Evolutionary conservation across 805 yeast species (phyloP).

Genomic region (Schizosaccharomyces cryophilus): DNA sequence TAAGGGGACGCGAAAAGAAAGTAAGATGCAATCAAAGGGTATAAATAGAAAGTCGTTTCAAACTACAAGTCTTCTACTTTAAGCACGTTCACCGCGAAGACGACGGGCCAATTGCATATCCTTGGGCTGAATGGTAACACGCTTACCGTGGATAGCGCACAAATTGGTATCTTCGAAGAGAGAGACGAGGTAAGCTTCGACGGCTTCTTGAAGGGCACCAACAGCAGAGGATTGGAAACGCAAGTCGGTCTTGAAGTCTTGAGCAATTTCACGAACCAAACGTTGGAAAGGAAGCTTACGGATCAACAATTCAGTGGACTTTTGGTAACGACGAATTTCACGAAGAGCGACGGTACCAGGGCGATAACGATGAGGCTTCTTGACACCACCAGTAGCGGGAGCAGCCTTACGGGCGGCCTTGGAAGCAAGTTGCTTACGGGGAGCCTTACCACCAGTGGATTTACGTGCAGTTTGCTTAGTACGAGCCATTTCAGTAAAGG

Average conservation of each 20-base stretch:
- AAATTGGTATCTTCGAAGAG: conserved; percentile 74
- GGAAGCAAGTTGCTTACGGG: conserved; percentile 76
- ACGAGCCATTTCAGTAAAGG: conserved; percentile 28
- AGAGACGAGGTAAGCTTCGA: conserved; percentile 69
- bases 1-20: no score
- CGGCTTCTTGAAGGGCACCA: conserved; percentile 78
- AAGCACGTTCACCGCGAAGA: conserved; percentile 42
- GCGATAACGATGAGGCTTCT: conserved; percentile 85
- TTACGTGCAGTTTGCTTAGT: conserved; percentile 66
- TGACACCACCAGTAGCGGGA: conserved; percentile 63
- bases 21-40: no score
- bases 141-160: conserved; percentile 83
- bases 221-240: conserved; percentile 77
- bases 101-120: conserved; percentile 79
- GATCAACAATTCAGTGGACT: conserved; percentile 63
- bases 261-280: conserved; percentile 71
- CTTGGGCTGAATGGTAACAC: conserved; percentile 81
- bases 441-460: conserved; percentile 81
- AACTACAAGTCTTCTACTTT: background rate
- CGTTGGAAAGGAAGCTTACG: conserved; percentile 83
- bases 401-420: conserved; percentile 81
- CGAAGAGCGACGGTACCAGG: conserved; percentile 87
- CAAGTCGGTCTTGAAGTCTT: conserved; percentile 65
- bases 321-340: conserved; percentile 81
- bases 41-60: no score